A percentile compares a stretch with the other conserved stretches of the same genome.
phyloP scores from a whole-genome alignment of 768 basidiomycete genomes.

The Ramaria sp. region DNA sequence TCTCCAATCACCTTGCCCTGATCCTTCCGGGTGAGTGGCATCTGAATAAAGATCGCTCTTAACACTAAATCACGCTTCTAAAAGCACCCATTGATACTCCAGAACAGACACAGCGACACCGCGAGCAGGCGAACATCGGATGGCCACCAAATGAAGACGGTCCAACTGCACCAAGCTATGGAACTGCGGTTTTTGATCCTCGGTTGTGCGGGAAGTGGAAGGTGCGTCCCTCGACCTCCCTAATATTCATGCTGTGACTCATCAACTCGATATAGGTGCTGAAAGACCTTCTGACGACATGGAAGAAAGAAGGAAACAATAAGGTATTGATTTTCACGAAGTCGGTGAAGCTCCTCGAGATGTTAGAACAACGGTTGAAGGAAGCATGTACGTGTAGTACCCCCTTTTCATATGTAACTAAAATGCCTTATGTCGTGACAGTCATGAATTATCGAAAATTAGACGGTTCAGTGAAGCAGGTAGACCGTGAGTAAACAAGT shows the following conservation, averaged over 20 bases:
- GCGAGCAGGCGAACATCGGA: slow-evolving; percentile 48
- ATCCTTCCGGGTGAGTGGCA: slow-evolving; percentile 62
- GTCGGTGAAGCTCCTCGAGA: slow-evolving; percentile 79
- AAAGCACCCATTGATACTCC: slow-evolving; percentile 56
- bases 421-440: slow-evolving; percentile 22
- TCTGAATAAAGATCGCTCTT: background rate
- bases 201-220: slow-evolving; percentile 79
- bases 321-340: slow-evolving; percentile 94
- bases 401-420: slow-evolving; percentile 1
- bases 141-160: slow-evolving; percentile 39
- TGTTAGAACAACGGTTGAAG: slow-evolving; percentile 70
- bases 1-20: slow-evolving; percentile 81
- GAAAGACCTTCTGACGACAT: slow-evolving; percentile 50
- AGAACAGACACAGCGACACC: slow-evolving; percentile 52
- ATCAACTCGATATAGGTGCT: slow-evolving; percentile 38
- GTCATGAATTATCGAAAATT: slow-evolving; percentile 55
- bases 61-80: background rate
- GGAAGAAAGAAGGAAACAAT: slow-evolving; percentile 54
- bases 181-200: slow-evolving; percentile 48
- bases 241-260: background rate
- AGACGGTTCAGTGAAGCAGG: slow-evolving; percentile 64
- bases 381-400: slow-evolving; percentile 30
- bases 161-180: slow-evolving; percentile 40
- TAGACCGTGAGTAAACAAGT: slow-evolving; percentile 41
- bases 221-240: slow-evolving; percentile 28